Percentiles rank a stretch among this genome's conserved stretches.
Evolutionary conservation across 441 rosid genomes (phyloP).

Genomic region (Gossypium aridum): DNA sequence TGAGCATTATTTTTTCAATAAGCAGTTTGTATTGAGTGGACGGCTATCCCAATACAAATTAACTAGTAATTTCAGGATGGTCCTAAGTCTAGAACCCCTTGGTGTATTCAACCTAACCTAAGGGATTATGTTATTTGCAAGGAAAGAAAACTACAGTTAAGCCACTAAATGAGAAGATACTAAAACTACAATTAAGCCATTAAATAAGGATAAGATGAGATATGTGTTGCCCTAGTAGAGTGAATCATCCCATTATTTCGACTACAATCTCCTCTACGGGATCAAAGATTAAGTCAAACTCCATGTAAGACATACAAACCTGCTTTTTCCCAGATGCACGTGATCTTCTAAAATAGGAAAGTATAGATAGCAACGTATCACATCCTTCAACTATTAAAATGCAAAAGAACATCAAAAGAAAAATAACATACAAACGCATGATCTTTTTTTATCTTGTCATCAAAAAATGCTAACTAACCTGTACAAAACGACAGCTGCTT

Average conservation of each 20-base stretch:
- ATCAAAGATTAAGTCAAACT: too few relatives aligned
- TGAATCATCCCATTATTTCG: too few relatives aligned
- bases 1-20: background rate
- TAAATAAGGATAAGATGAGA: background rate
- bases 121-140: background rate
- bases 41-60: background rate
- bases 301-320: too few relatives aligned
- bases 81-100: background rate
- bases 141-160: background rate
- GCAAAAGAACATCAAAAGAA: background rate
- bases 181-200: background rate
- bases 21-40: background rate
- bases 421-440: background rate
- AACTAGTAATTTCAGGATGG: background rate
- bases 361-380: too few relatives aligned
- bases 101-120: background rate
- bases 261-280: too few relatives aligned
- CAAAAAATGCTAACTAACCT: slow-evolving; percentile 33
- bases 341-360: too few relatives aligned
- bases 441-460: background rate
- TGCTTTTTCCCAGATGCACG: too few relatives aligned
- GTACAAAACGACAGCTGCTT: slow-evolving; percentile 80
- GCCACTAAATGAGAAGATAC: background rate
- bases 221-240: too few relatives aligned
- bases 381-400: too few relatives aligned